Conservation (phyloP, 805 yeast genomes). For the Scheffersomyces stipitis region DNA sequence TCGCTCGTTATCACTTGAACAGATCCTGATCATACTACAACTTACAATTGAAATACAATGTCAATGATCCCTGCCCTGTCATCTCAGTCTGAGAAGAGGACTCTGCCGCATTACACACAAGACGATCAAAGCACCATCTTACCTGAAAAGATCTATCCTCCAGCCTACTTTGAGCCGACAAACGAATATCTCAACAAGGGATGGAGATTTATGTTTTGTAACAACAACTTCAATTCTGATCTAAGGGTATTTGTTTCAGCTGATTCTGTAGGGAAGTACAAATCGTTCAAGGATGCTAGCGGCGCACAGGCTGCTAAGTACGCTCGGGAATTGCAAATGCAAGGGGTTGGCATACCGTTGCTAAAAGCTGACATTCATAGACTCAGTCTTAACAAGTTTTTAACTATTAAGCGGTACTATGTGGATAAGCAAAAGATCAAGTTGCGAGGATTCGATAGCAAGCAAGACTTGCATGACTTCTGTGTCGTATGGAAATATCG, state of each 20-base stretch:
- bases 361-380: not conserved
- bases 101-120: too few relatives aligned
- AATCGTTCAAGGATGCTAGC: not conserved
- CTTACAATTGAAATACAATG: too few relatives aligned
- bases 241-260: slow-evolving; percentile 1
- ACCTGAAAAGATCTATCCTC: too few relatives aligned
- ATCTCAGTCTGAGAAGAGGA: too few relatives aligned
- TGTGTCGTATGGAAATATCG: not conserved
- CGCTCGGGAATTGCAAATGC: not conserved
- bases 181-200: not conserved
- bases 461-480: not conserved
- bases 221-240: not conserved
- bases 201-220: slow-evolving; percentile 2
- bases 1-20: too few relatives aligned
- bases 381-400: not conserved
- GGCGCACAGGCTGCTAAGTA: not conserved
- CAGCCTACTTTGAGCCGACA: not conserved
- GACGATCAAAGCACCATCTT: too few relatives aligned
- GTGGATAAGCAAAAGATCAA: not conserved
- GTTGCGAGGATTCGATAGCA: not conserved
- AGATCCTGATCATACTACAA: too few relatives aligned
- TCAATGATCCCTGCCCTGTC: too few relatives aligned
- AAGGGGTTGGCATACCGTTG: not conserved
- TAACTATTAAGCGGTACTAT: not conserved
- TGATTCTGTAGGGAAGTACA: not conserved